These are phyloP conservation scores for Fusarium sp. DNA, from an alignment of 2,329 filamentous ascomycete genomes.

Conservation along the genomic window DNA sequence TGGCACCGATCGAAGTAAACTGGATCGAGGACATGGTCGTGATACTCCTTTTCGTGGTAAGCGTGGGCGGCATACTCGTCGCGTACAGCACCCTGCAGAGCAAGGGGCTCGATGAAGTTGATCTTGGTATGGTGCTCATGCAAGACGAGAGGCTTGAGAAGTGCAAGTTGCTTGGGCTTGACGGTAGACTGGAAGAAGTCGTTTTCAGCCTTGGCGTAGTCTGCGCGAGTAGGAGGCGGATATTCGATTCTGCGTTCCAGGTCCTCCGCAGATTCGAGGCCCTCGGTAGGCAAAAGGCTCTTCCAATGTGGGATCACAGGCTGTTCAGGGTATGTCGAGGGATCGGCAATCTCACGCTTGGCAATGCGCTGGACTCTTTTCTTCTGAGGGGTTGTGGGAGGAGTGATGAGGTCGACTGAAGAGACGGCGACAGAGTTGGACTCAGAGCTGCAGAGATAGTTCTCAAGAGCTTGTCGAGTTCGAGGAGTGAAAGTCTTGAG, in stretches of 20 bases:
- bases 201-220: slow-evolving; percentile 15
- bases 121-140: slow-evolving; percentile 1
- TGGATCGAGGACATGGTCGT: neutral
- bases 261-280: neutral
- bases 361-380: neutral
- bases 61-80: slow-evolving; percentile 10
- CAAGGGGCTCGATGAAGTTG: slow-evolving; percentile 19
- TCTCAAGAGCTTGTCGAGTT: slow-evolving; percentile 4
- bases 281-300: neutral
- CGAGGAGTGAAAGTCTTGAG: slow-evolving; percentile 3
- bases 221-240: slow-evolving; percentile 21
- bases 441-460: slow-evolving; percentile 8
- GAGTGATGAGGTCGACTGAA: slow-evolving; percentile 30
- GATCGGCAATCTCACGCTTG: neutral
- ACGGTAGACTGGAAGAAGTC: slow-evolving; percentile 3
- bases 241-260: slow-evolving; percentile 12
- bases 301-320: neutral
- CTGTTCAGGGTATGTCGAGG: neutral
- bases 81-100: slow-evolving; percentile 10
- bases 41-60: neutral
- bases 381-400: slow-evolving; percentile 8
- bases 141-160: slow-evolving; percentile 1
- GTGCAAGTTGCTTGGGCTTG: slow-evolving; percentile 13
- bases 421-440: slow-evolving; percentile 4
- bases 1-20: neutral